Evolutionary conservation across 306 rosid species (phyloP).

Genomic region (Cicer judaicum): DNA sequence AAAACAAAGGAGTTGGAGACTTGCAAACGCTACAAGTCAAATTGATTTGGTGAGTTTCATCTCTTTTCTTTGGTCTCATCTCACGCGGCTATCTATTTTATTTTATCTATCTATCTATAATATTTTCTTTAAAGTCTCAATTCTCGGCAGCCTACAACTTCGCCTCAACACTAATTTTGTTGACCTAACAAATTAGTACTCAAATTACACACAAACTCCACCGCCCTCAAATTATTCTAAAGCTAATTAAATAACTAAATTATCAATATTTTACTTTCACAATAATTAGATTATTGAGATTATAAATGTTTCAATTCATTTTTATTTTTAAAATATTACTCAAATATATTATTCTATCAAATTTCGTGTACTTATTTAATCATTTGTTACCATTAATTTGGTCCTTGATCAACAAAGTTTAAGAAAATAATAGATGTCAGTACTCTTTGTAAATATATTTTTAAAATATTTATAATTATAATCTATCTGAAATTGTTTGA

Average conservation of each 20-base stretch:
- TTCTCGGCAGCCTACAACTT: conserved; percentile 34
- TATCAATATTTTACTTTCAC: too few relatives aligned
- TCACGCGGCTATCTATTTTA: conserved; percentile 37
- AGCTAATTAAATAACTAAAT: not conserved
- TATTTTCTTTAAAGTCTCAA: conserved; percentile 17
- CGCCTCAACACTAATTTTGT: conserved; percentile 3
- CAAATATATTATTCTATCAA: too few relatives aligned
- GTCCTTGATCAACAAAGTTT: too few relatives aligned
- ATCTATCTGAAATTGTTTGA: too few relatives aligned
- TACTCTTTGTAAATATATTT: too few relatives aligned
- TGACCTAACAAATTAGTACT: conserved; percentile 23
- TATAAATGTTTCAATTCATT: too few relatives aligned
- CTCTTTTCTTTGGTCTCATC: not conserved
- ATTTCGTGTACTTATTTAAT: too few relatives aligned
- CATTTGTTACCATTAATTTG: too few relatives aligned
- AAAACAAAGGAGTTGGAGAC: conserved; percentile 1
- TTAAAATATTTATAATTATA: too few relatives aligned
- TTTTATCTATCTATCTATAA: not conserved
- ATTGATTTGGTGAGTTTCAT: conserved; percentile 30
- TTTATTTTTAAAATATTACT: too few relatives aligned
- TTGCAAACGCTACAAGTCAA: conserved; percentile 39
- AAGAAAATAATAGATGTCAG: too few relatives aligned
- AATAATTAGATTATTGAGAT: too few relatives aligned
- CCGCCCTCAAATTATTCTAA: conserved; percentile 27
- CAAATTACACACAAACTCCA: not conserved